A percentile compares a stretch with the other conserved stretches of the same genome.
phyloP scores from a whole-genome alignment of 106 monocot genomes.

The Iris macrosiphon region DNA sequence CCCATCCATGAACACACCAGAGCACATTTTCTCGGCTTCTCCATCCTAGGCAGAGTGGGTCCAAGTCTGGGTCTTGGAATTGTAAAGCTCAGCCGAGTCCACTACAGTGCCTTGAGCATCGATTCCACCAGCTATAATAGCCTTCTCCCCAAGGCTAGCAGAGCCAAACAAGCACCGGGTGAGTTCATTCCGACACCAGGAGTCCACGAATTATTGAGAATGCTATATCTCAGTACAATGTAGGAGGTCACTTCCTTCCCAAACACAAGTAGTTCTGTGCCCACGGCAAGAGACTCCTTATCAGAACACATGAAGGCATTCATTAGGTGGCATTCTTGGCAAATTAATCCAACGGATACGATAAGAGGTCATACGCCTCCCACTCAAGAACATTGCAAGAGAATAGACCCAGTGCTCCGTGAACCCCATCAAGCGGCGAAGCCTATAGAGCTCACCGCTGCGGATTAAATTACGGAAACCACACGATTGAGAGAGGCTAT shows the following conservation, averaged over 20 bases:
- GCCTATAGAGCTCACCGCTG: conserved; percentile 54
- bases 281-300: conserved; percentile 83
- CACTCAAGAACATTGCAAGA: conserved; percentile 63
- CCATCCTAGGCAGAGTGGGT: conserved; percentile 61
- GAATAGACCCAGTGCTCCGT: conserved; percentile 77
- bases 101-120: conserved; percentile 39
- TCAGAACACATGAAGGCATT: conserved; percentile 78
- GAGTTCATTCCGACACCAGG: conserved; percentile 54
- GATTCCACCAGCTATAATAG: conserved; percentile 77
- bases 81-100: conserved; percentile 69
- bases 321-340: conserved; percentile 65
- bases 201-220: conserved; percentile 66
- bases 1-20: conserved; percentile 74
- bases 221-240: conserved; percentile 57
- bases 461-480: conserved; percentile 54
- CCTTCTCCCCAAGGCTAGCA: conserved; percentile 65
- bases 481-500: conserved; percentile 48
- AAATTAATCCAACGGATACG: conserved; percentile 44
- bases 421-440: conserved; percentile 39
- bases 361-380: conserved; percentile 67
- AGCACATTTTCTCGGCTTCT: conserved; percentile 65
- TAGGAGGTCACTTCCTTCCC: conserved; percentile 51
- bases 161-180: conserved; percentile 85
- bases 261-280: conserved; percentile 76
- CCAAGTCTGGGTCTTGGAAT: conserved; percentile 67